phyloP scores from a whole-genome alignment of 371 early-diverging fungal species.

The Haplosporangium sp. region DNA sequence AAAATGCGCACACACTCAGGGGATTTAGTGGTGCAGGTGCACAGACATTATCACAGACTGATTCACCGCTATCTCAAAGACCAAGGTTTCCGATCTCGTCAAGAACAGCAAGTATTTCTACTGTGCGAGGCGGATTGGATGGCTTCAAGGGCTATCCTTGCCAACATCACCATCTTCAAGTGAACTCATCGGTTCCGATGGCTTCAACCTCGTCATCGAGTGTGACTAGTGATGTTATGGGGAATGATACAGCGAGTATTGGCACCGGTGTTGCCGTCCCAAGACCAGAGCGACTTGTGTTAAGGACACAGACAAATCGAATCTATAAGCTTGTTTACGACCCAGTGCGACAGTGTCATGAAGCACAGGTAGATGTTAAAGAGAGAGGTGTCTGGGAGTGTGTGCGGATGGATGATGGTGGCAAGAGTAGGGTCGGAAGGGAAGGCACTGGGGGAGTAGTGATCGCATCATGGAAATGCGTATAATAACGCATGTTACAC shows the following conservation, averaged over 20 bases:
- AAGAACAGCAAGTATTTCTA: neutral
- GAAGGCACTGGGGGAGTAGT: conserved; percentile 52
- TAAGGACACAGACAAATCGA: conserved; percentile 49
- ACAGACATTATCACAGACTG: conserved; percentile 7
- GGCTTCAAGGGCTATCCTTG: conserved; percentile 7
- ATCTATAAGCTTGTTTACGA: conserved; percentile 44
- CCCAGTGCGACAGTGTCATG: conserved; percentile 50
- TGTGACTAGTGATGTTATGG: neutral
- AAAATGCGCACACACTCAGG: neutral
- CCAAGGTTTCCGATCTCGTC: neutral
- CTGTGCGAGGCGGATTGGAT: conserved; percentile 3
- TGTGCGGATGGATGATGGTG: conserved; percentile 55
- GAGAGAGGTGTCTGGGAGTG: conserved; percentile 55
- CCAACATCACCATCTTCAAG: conserved; percentile 15
- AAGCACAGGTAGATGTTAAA: conserved; percentile 45
- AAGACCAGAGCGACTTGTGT: conserved; percentile 38
- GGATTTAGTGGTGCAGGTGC: conserved; percentile 7
- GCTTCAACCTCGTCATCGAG: conserved; percentile 24
- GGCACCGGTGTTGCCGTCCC: conserved; percentile 4
- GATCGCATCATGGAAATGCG: conserved; percentile 50
- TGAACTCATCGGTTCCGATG: conserved; percentile 21
- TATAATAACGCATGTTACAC: conserved; percentile 9
- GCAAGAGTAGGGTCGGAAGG: conserved; percentile 41
- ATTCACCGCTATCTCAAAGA: neutral
- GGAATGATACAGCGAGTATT: neutral